phyloP scores from a whole-genome alignment of 257 asterid species.

The Penstemon davidsonii region DNA sequence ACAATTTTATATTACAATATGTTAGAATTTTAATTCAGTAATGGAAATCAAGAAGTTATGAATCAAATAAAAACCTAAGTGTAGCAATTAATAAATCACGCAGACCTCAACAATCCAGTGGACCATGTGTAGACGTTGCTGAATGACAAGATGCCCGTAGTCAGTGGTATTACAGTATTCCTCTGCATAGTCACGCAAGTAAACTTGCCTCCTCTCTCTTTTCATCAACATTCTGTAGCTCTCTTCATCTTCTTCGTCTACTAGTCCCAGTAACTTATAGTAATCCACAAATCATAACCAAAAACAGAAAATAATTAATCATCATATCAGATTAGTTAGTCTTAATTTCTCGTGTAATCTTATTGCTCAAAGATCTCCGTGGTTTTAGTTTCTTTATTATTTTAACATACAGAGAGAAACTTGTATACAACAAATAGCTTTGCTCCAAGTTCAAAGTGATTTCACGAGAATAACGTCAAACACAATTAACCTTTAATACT shows the following conservation, averaged over 20 bases:
- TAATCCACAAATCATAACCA: conserved; percentile 26
- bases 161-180: conserved; percentile 66
- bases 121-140: conserved; percentile 84
- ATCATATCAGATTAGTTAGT: background rate
- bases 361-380: too few relatives aligned
- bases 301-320: conserved; percentile 4
- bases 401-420: too few relatives aligned
- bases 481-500: too few relatives aligned
- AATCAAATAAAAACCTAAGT: background rate
- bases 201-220: conserved; percentile 88
- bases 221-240: conserved; percentile 59
- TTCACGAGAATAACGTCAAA: background rate
- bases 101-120: conserved; percentile 94
- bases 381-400: too few relatives aligned
- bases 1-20: conserved; percentile 13
- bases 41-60: background rate
- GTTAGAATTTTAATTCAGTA: background rate
- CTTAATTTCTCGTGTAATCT: conserved; percentile 14
- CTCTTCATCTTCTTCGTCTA: conserved; percentile 68
- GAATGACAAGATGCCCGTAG: conserved; percentile 69
- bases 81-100: conserved; percentile 3
- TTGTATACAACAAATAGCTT: too few relatives aligned
- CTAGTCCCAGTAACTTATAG: conserved; percentile 58
- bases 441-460: background rate
- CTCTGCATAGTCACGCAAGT: conserved; percentile 74